A percentile compares a stretch with the other conserved stretches of the same genome.
Conservation (phyloP, 2,329 filamentous ascomycete genomes). For the Phaeosphaeriaceae sp. region DNA sequence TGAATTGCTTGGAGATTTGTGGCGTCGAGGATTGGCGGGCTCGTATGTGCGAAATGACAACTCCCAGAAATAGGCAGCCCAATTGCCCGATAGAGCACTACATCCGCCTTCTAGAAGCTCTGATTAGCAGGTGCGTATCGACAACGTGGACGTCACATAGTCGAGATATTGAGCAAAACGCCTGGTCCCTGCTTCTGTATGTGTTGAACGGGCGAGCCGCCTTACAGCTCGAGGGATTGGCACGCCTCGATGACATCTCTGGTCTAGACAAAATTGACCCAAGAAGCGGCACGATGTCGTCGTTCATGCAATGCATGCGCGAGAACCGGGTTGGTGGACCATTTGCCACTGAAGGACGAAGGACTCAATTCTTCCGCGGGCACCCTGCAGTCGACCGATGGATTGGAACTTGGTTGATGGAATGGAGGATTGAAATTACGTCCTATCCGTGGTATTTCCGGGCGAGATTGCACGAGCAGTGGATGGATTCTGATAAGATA, state of each 20-base stretch:
- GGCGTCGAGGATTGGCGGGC: conserved; percentile 7
- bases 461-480: neutral
- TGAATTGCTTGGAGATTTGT: neutral
- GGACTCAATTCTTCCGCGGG: neutral
- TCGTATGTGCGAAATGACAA: conserved; percentile 6
- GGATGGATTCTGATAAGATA: neutral
- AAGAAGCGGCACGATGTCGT: neutral
- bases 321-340: neutral
- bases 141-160: neutral
- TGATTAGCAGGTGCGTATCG: neutral
- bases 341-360: neutral
- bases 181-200: neutral
- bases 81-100: neutral
- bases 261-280: neutral
- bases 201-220: neutral
- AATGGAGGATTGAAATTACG: neutral
- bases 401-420: neutral
- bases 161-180: neutral
- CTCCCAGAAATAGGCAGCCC: neutral
- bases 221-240: neutral
- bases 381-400: neutral
- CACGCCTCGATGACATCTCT: neutral
- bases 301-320: neutral
- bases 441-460: neutral
- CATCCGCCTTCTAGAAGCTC: conserved; percentile 8